Conservation (phyloP, 164 flowering plant species). For the Malania oleifera region DNA sequence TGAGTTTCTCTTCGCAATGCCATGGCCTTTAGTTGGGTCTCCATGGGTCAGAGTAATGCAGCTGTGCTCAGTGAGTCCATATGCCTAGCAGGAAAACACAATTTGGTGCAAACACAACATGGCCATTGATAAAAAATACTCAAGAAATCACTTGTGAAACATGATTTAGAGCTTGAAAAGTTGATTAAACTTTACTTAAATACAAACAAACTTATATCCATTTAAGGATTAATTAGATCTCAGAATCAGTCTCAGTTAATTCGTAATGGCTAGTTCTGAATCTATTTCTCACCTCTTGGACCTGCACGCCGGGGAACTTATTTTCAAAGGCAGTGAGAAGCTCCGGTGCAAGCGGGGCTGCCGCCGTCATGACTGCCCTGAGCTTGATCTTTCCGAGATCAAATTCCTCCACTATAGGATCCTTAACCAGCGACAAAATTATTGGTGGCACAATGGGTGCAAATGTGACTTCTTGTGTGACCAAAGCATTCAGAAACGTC, state of each 20-base stretch:
- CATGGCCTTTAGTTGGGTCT: slow-evolving; percentile 33
- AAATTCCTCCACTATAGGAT: slow-evolving; percentile 77
- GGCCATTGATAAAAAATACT: background rate
- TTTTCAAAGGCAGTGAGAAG: slow-evolving; percentile 58
- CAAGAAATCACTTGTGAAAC: too few relatives aligned
- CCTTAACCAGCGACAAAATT: slow-evolving; percentile 68
- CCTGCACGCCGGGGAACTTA: slow-evolving; percentile 84
- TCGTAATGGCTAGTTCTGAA: too few relatives aligned
- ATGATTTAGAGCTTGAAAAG: too few relatives aligned
- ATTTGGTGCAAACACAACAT: background rate
- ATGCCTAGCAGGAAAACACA: too few relatives aligned
- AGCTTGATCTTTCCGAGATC: slow-evolving; percentile 74
- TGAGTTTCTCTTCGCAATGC: slow-evolving; percentile 66
- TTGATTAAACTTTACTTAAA: too few relatives aligned
- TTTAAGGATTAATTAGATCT: too few relatives aligned
- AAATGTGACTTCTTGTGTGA: slow-evolving; percentile 64
- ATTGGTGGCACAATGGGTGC: slow-evolving; percentile 98
- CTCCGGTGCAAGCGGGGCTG: slow-evolving; percentile 96
- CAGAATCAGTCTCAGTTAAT: too few relatives aligned
- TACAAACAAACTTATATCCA: too few relatives aligned
- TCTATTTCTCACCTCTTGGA: slow-evolving; percentile 88
- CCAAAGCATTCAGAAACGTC: slow-evolving; percentile 59
- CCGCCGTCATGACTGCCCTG: slow-evolving; percentile 82
- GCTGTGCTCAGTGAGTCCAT: slow-evolving; percentile 97
- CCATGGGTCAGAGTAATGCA: slow-evolving; percentile 90